These are phyloP conservation scores for Kwoniella dendrophila DNA, from an alignment of 768 basidiomycete genomes.

Conservation along the genomic window DNA sequence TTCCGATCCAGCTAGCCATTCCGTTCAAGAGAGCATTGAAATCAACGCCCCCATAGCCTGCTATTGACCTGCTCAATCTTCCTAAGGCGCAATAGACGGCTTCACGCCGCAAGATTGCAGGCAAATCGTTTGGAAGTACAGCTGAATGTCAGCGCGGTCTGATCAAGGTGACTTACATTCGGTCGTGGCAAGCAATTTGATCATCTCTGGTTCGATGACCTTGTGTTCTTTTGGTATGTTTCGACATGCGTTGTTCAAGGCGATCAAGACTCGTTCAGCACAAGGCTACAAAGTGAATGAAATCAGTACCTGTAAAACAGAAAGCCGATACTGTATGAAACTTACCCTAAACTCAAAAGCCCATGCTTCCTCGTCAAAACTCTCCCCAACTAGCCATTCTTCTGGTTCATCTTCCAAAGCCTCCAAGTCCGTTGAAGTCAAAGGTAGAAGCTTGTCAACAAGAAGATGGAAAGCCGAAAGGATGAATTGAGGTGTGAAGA, in stretches of 20 bases:
- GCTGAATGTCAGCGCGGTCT: constrained; percentile 26
- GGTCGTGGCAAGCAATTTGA: constrained; percentile 38
- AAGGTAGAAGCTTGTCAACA: constrained; percentile 79
- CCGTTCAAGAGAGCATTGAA: constrained; percentile 38
- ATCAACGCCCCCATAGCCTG: constrained; percentile 41
- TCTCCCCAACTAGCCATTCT: constrained; percentile 89
- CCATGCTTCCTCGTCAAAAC: constrained; percentile 88
- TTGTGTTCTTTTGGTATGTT: constrained; percentile 37
- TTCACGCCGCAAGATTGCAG: constrained; percentile 44
- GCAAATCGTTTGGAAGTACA: constrained; percentile 37
- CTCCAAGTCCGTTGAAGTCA: constrained; percentile 78
- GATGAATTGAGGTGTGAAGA: constrained; percentile 52
- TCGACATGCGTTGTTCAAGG: constrained; percentile 56
- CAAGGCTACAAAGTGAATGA: constrained; percentile 66
- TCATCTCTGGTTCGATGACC: constrained; percentile 48
- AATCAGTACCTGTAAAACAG: background rate
- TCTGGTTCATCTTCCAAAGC: constrained; percentile 87
- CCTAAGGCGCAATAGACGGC: constrained; percentile 52
- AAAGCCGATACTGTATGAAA: background rate
- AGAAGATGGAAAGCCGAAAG: constrained; percentile 61
- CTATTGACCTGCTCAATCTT: constrained; percentile 42
- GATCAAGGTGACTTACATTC: constrained; percentile 33
- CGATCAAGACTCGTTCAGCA: constrained; percentile 87
- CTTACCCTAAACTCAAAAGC: constrained; percentile 86
- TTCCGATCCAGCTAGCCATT: constrained; percentile 34